phyloP scores from a whole-genome alignment of 495 filamentous ascomycete species.

The Daldinia childiae region DNA sequence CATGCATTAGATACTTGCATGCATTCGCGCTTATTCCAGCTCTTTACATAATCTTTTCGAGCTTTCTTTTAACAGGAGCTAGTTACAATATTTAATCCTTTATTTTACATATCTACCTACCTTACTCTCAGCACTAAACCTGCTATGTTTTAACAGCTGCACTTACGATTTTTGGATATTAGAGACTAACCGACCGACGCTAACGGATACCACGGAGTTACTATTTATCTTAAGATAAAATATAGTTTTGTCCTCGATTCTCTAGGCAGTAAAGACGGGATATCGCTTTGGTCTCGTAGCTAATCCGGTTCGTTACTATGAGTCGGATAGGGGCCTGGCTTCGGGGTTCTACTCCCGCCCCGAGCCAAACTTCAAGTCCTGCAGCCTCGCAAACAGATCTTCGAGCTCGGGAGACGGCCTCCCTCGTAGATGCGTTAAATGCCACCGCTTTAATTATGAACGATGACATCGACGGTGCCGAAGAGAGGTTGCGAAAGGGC shows the following conservation, averaged over 20 bases:
- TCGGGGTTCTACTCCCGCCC: constrained; percentile 42
- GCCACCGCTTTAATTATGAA: constrained; percentile 77
- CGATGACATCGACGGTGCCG: constrained; percentile 90
- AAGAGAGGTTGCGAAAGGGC: constrained; percentile 73
- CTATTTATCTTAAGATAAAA: not conserved
- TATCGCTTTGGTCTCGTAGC: not conserved
- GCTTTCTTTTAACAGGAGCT: constrained; percentile 14
- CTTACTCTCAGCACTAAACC: not conserved
- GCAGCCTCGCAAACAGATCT: constrained; percentile 37
- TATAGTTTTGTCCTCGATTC: not conserved
- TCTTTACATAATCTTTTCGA: constrained; percentile 32
- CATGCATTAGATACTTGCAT: constrained; percentile 2
- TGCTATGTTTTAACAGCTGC: not conserved
- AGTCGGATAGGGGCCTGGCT: constrained; percentile 47
- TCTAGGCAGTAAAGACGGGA: not conserved
- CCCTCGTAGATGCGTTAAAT: constrained; percentile 60
- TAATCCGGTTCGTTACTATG: constrained; percentile 25
- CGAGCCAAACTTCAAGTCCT: constrained; percentile 34
- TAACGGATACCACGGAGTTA: constrained; percentile 10
- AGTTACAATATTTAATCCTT: constrained; percentile 13
- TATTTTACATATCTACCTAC: constrained; percentile 1
- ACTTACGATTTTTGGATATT: constrained; percentile 6
- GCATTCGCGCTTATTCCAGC: constrained; percentile 21
- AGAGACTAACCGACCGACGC: not conserved
- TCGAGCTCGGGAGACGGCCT: constrained; percentile 45